phyloP scores from a whole-genome alignment of 2,329 filamentous ascomycete species.

The Lasiodiplodia sp. region DNA sequence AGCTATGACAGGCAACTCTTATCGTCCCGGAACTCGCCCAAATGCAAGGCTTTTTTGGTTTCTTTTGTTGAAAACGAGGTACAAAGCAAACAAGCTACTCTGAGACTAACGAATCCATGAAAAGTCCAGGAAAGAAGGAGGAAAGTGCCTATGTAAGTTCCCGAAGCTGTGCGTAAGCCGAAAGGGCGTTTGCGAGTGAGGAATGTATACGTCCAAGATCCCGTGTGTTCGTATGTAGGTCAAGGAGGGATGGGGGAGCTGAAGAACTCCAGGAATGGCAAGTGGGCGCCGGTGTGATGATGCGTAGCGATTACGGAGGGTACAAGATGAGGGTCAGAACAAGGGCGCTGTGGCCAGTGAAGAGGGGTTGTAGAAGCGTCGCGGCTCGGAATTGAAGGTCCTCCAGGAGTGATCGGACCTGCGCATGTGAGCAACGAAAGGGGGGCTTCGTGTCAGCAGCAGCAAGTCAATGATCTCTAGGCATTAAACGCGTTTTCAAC shows the following conservation, averaged over 20 bases:
- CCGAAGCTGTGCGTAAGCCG: slow-evolving; percentile 1
- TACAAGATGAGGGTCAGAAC: neutral
- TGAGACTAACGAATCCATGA: neutral
- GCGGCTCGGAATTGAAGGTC: neutral
- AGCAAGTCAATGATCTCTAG: slow-evolving; percentile 20
- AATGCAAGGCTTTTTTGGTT: neutral
- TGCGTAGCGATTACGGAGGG: neutral
- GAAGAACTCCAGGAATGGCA: neutral
- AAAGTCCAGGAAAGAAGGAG: neutral
- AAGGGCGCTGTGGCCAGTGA: neutral
- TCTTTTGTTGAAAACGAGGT: neutral
- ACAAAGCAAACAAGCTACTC: neutral
- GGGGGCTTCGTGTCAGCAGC: slow-evolving; percentile 15
- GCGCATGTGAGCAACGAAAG: slow-evolving; percentile 23
- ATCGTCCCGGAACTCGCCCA: neutral
- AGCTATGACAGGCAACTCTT: neutral
- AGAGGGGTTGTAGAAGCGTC: neutral
- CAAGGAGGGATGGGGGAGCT: neutral
- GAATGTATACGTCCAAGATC: neutral
- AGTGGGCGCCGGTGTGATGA: neutral
- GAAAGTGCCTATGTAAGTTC: neutral
- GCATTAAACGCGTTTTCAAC: neutral
- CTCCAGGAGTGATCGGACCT: slow-evolving; percentile 2
- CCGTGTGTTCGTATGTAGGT: neutral
- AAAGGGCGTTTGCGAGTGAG: neutral